These are phyloP conservation scores for Oryza rufipogon DNA, from an alignment of 176 grass and related monocot genomes.

Conservation along the genomic window DNA sequence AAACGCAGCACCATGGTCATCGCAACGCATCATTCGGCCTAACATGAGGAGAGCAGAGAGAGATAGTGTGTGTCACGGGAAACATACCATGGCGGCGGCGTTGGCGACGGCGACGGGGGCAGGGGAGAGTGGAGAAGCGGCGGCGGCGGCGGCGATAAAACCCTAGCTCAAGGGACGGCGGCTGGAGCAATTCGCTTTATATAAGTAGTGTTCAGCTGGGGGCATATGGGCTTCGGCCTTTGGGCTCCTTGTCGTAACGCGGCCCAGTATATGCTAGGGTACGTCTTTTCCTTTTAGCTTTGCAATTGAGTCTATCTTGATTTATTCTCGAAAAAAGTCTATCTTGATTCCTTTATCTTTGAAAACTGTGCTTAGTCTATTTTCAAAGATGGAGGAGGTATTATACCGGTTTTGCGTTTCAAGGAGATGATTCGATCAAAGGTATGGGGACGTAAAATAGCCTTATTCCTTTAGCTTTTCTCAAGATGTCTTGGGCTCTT, in stretches of 20 bases:
- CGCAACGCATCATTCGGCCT: neutral
- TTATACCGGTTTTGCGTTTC: no score
- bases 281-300: no score
- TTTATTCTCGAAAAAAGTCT: no score
- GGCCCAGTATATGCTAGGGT: neutral
- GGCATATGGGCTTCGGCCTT: neutral
- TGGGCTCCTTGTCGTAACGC: neutral
- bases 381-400: no score
- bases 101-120: neutral
- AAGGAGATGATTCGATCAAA: no score
- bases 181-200: neutral
- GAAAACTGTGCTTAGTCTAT: no score
- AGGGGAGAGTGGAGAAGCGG: neutral
- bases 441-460: no score
- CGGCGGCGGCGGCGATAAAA: neutral
- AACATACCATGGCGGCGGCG: constrained; percentile 60
- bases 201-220: constrained; percentile 13
- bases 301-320: no score
- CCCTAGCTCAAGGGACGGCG: constrained; percentile 15
- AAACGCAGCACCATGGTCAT: neutral
- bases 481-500: no score
- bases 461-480: no score
- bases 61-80: neutral
- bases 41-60: neutral
- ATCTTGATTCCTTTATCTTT: no score